These are phyloP conservation scores for Mycosphaerelloides madeirae DNA, from an alignment of 2,329 filamentous ascomycete species.

Conservation along the genomic window DNA sequence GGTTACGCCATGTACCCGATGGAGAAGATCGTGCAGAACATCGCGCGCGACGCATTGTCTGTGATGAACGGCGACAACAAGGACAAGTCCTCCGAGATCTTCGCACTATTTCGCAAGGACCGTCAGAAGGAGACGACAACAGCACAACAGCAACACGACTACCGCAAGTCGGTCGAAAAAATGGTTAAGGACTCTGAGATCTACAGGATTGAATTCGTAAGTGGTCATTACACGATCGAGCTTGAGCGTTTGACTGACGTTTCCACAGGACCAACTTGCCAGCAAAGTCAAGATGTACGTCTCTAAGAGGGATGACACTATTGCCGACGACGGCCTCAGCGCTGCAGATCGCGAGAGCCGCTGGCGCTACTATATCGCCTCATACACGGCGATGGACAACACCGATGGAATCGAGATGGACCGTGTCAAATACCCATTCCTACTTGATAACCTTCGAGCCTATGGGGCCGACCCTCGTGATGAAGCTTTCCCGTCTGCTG, in stretches of 20 bases:
- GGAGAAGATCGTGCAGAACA: conserved; percentile 76
- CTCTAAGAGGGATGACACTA: conserved; percentile 78
- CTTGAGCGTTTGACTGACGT: not conserved
- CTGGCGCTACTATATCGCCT: conserved; percentile 95
- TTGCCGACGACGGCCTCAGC: conserved; percentile 62
- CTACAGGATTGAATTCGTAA: conserved; percentile 85
- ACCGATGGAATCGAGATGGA: conserved; percentile 50
- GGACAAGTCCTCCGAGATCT: conserved; percentile 88
- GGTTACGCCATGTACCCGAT: conserved; percentile 94
- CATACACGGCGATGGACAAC: conserved; percentile 80
- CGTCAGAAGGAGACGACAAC: conserved; percentile 80
- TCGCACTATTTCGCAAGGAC: conserved; percentile 78
- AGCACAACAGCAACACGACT: conserved; percentile 82
- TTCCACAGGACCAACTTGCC: conserved; percentile 57
- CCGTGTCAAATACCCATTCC: conserved; percentile 36
- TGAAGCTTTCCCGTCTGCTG: conserved; percentile 13
- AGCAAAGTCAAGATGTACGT: conserved; percentile 71
- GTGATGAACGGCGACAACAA: conserved; percentile 83
- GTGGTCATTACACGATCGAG: conserved; percentile 36
- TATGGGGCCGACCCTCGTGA: conserved; percentile 31
- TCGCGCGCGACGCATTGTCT: conserved; percentile 74
- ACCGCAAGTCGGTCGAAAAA: conserved; percentile 87
- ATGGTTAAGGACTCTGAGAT: conserved; percentile 88
- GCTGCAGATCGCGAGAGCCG: conserved; percentile 47
- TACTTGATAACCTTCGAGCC: conserved; percentile 36